A percentile compares a stretch with the other conserved stretches of the same genome.
These are phyloP conservation scores for Cladosporium sp. DNA, from an alignment of 2,329 filamentous ascomycete genomes.

Conservation along the genomic window DNA sequence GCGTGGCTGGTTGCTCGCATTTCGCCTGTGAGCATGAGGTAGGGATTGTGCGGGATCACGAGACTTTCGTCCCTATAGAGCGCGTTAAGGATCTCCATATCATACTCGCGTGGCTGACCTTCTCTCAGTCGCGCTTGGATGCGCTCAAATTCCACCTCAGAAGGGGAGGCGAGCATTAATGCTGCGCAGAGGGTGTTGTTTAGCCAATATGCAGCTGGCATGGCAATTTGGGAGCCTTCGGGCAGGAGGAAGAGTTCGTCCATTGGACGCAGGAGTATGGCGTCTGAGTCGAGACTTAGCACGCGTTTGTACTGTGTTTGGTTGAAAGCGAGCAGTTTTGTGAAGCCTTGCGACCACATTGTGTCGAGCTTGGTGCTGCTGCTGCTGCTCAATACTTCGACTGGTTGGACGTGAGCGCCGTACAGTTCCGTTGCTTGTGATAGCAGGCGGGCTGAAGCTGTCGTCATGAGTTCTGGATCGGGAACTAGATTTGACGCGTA, in stretches of 20 bases:
- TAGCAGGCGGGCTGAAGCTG: conserved; percentile 21
- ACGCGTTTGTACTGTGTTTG: conserved; percentile 59
- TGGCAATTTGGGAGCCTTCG: conserved; percentile 48
- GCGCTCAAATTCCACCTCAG: conserved; percentile 11
- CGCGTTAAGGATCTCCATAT: conserved; percentile 52
- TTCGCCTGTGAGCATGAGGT: conserved; percentile 59
- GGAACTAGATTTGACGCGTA: conserved; percentile 31
- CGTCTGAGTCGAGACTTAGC: conserved; percentile 60
- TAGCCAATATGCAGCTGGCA: conserved; percentile 70
- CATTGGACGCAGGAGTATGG: conserved; percentile 58
- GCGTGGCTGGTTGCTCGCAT: conserved; percentile 53
- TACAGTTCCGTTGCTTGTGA: neutral
- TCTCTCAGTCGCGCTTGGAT: conserved; percentile 12
- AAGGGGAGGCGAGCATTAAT: conserved; percentile 20
- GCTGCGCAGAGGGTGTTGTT: conserved; percentile 35
- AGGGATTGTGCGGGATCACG: conserved; percentile 62
- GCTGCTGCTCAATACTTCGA: neutral
- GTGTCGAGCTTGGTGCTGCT: conserved; percentile 10
- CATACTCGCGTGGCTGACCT: conserved; percentile 31
- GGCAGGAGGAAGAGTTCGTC: conserved; percentile 70
- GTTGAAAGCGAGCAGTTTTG: conserved; percentile 66
- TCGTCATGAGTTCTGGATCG: conserved; percentile 23
- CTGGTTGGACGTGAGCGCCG: neutral
- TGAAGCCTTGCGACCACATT: conserved; percentile 61
- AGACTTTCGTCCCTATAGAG: conserved; percentile 57